These are phyloP conservation scores for Nephelium lappaceum DNA, from an alignment of 345 rosid species.

Conservation along the genomic window DNA sequence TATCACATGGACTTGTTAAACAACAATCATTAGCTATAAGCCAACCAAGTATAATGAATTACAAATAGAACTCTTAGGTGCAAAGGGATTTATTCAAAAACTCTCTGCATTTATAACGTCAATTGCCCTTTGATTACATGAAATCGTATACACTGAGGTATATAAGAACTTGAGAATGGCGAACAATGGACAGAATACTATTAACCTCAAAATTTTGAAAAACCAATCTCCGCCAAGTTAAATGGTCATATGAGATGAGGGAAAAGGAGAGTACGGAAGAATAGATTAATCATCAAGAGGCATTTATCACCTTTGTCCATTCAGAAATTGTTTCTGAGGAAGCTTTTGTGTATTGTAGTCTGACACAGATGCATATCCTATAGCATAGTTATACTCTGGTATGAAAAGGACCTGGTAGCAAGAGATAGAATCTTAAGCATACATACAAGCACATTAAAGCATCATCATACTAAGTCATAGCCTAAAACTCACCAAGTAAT, in stretches of 20 bases:
- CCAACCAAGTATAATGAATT: background rate
- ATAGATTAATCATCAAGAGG: slow-evolving; percentile 6
- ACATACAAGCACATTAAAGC: slow-evolving; percentile 25
- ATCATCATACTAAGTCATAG: slow-evolving; percentile 14
- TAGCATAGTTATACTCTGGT: slow-evolving; percentile 67
- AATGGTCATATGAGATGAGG: background rate
- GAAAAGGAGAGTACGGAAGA: background rate
- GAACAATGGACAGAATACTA: background rate
- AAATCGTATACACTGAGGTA: background rate
- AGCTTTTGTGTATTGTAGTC: slow-evolving; percentile 90
- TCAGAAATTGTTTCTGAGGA: slow-evolving; percentile 58
- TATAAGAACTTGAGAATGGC: background rate
- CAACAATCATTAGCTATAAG: background rate
- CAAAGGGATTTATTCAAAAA: background rate
- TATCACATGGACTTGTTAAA: slow-evolving; percentile 10
- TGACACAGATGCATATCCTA: slow-evolving; percentile 80
- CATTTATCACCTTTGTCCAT: slow-evolving; percentile 72
- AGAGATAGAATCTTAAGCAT: slow-evolving; percentile 23
- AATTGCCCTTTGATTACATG: background rate
- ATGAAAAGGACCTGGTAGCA: slow-evolving; percentile 78
- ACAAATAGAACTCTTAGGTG: background rate
- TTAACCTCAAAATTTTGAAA: background rate
- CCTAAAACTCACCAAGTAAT: slow-evolving; percentile 74
- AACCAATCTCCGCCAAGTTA: background rate
- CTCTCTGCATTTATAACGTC: background rate